Percentiles rank a stretch among this genome's conserved stretches.
These are phyloP conservation scores for Termitomyces sp. DNA, from an alignment of 768 basidiomycete genomes.

Conservation along the genomic window DNA sequence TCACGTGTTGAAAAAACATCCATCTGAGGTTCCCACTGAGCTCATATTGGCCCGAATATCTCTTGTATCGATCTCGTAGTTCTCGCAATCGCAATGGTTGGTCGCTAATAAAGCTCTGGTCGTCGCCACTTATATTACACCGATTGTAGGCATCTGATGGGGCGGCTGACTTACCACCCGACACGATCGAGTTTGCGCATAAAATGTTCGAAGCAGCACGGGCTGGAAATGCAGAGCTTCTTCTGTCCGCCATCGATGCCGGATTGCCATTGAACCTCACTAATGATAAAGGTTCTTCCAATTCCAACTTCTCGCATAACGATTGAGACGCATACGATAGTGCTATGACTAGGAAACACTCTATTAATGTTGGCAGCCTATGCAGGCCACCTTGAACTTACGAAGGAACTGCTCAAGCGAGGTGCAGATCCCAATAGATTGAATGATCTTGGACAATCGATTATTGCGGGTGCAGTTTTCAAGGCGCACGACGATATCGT, in stretches of 20 bases:
- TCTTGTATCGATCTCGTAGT: neutral
- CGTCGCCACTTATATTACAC: neutral
- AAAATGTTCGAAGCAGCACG: constrained; percentile 76
- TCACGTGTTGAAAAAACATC: neutral
- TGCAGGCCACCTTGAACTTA: constrained; percentile 53
- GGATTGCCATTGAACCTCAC: constrained; percentile 71
- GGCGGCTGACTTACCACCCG: constrained; percentile 24
- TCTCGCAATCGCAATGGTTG: neutral
- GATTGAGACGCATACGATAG: neutral
- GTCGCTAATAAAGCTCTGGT: neutral
- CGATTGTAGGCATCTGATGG: neutral
- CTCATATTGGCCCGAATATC: neutral
- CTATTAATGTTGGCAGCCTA: constrained; percentile 78
- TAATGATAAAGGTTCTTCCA: constrained; percentile 54
- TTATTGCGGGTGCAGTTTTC: constrained; percentile 74
- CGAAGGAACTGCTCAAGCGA: constrained; percentile 44
- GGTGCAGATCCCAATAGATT: constrained; percentile 62
- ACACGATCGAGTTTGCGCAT: constrained; percentile 52
- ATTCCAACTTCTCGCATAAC: neutral
- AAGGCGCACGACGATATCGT: constrained; percentile 65
- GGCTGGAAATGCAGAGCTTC: constrained; percentile 42
- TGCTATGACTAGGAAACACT: constrained; percentile 52
- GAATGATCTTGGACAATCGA: constrained; percentile 70
- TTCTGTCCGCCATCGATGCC: constrained; percentile 57
- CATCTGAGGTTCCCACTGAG: too few relatives aligned